These are phyloP conservation scores for Geotrichum reessii DNA, from an alignment of 1,139 yeast species.

Conservation along the genomic window DNA sequence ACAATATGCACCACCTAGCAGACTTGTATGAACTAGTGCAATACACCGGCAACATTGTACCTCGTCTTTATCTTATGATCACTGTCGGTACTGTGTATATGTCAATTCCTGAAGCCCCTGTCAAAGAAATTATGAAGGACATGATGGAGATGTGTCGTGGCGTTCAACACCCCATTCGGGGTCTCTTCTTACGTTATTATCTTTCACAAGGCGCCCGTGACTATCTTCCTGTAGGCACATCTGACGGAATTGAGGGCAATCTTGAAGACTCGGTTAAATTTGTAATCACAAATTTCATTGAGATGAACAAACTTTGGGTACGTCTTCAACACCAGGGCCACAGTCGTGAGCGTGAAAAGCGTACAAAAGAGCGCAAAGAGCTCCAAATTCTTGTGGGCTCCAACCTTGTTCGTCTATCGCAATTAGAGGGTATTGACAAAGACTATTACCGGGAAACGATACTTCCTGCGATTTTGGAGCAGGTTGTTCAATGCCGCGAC, in stretches of 20 bases:
- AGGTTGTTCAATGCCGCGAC: constrained; percentile 87
- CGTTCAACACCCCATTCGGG: constrained; percentile 89
- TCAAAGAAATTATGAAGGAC: constrained; percentile 83
- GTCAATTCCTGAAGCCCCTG: constrained; percentile 72
- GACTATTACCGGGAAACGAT: constrained; percentile 57
- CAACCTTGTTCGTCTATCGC: constrained; percentile 82
- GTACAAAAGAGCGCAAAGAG: constrained; percentile 78
- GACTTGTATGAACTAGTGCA: constrained; percentile 93
- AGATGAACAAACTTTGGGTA: constrained; percentile 97
- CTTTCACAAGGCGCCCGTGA: constrained; percentile 79
- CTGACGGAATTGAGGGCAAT: constrained; percentile 41
- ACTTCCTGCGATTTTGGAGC: constrained; percentile 79
- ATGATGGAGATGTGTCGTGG: constrained; percentile 98
- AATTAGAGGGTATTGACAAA: constrained; percentile 70
- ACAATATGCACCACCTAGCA: constrained; percentile 71
- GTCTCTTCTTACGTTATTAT: constrained; percentile 82
- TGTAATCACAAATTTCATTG: constrained; percentile 79
- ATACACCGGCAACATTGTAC: constrained; percentile 84
- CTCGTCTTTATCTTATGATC: constrained; percentile 88
- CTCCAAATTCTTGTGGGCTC: constrained; percentile 89
- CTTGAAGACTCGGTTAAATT: constrained; percentile 64
- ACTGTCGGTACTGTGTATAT: constrained; percentile 90
- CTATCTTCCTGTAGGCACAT: constrained; percentile 46
- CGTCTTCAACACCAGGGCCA: constrained; percentile 95
- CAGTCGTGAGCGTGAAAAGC: constrained; percentile 67